These are phyloP conservation scores for Phialophora expanda DNA, from an alignment of 2,329 filamentous ascomycete species.

Conservation along the genomic window DNA sequence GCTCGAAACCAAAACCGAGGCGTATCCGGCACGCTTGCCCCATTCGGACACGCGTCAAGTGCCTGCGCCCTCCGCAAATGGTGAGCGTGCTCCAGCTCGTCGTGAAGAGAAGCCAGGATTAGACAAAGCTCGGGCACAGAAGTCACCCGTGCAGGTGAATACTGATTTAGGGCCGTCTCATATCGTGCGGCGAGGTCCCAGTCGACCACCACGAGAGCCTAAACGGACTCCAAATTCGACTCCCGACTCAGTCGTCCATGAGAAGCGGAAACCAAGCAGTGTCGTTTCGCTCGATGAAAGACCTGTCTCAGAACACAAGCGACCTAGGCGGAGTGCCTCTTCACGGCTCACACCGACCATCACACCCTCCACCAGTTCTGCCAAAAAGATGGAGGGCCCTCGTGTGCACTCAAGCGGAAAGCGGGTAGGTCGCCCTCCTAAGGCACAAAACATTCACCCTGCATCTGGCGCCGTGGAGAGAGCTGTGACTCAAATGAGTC, in stretches of 20 bases:
- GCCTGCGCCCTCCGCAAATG: constrained; percentile 1
- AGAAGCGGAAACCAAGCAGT: constrained; percentile 10
- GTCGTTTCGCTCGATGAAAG: constrained; percentile 2
- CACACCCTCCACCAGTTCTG: not conserved
- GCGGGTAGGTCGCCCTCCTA: constrained; percentile 42
- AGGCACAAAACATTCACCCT: constrained; percentile 42
- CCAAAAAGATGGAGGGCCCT: constrained; percentile 13
- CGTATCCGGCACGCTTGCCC: constrained; percentile 23
- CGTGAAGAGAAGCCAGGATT: not conserved
- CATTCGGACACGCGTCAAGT: constrained; percentile 31
- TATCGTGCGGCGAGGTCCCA: not conserved
- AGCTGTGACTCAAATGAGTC: constrained; percentile 5
- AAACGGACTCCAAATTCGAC: not conserved
- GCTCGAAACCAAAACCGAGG: not conserved
- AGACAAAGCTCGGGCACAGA: not conserved
- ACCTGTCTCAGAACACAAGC: constrained; percentile 1
- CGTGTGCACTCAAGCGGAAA: constrained; percentile 25
- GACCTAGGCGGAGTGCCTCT: constrained; percentile 21
- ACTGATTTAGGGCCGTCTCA: constrained; percentile 2
- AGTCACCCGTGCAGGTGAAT: not conserved
- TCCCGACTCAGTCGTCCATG: constrained; percentile 12
- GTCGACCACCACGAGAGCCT: not conserved
- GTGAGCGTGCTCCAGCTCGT: not conserved
- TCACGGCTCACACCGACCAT: constrained; percentile 11
- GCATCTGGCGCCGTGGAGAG: constrained; percentile 19